Percentiles rank a stretch among this genome's conserved stretches.
Evolutionary conservation across 202 grass and related monocot species (phyloP).

Genomic region (Brachypodium distachyon): DNA sequence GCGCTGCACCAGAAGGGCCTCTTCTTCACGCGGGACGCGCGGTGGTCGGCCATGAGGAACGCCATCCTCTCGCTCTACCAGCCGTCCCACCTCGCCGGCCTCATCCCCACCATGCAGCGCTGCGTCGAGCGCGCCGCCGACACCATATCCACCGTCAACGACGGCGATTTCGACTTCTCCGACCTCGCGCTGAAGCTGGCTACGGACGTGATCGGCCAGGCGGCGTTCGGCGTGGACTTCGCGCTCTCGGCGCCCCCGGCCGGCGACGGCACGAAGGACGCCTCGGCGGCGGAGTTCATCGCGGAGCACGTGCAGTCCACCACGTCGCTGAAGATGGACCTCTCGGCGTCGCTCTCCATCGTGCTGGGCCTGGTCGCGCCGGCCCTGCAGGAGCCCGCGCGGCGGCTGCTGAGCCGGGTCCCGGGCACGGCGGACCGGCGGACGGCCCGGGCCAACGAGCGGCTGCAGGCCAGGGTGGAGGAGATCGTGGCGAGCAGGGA

Average conservation of each 20-base stretch:
- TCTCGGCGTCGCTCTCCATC: constrained; percentile 61
- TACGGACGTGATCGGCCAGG: constrained; percentile 67
- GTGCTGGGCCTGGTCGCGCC: constrained; percentile 61
- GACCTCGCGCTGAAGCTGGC: constrained; percentile 70
- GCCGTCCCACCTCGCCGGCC: constrained; percentile 63
- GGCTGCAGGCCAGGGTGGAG: constrained; percentile 47
- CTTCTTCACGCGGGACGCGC: constrained; percentile 73
- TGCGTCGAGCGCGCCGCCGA: constrained; percentile 32
- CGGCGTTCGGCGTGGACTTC: constrained; percentile 82
- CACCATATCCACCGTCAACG: background rate
- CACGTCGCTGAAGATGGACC: constrained; percentile 71
- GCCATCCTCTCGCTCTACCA: constrained; percentile 80
- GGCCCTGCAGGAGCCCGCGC: constrained; percentile 46
- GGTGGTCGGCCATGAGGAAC: constrained; percentile 76
- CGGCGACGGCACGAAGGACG: background rate
- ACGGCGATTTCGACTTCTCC: constrained; percentile 50
- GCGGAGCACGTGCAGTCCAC: constrained; percentile 66
- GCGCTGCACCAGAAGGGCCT: constrained; percentile 73
- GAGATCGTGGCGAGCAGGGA: constrained; percentile 44
- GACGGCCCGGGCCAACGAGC: constrained; percentile 42
- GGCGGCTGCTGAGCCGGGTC: constrained; percentile 36
- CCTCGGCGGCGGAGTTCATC: constrained; percentile 48
- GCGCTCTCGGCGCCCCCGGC: constrained; percentile 27
- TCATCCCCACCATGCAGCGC: constrained; percentile 70
- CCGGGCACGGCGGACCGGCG: constrained; percentile 50